Base-by-base conservation (phyloP, 306 rosid genomes). In the Fragaria ananassa region DNA sequence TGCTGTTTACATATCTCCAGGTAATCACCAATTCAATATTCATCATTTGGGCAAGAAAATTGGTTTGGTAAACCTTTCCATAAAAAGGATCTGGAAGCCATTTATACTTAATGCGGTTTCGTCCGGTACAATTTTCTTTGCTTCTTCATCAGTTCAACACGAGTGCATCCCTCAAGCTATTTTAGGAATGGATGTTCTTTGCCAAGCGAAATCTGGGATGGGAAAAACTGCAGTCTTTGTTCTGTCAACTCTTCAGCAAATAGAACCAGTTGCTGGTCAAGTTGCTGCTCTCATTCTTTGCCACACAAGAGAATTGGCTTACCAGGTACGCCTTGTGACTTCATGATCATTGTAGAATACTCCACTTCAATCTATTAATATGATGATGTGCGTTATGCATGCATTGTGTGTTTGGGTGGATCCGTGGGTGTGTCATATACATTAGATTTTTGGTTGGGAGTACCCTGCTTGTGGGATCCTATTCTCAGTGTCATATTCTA, bases 141-240 rank as follows among this genome's bases (percentile, higher is more conserved):
- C 78, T 84, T 84, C 89, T 80, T 91, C 91, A 87, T 82, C 68
- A 87, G 91, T 87, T 83, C 93, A 88, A 91, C 93, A 91, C 0
- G 93, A 89, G 76, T 88, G 96, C 86, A 89, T 87, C 86, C 91
- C 93, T 74, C 96, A 87, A 85, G 96, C 91, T 70, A 91, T 91
- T 65, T 78, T 88, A 76, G 93, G 93, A 79, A 91, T 85, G 93
- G 90, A 89, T 83, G 93, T 88, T 74, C 75, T 89, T 73, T 91
- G 91, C 83, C 91, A 87, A 87, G 91, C 93, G 12, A 89, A 91
- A 83, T 89, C 93, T 80, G 91, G 91, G 68, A 87, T 86, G 93
- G 96, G 93, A 25, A 91, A 91, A 83, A 91, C 91, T 44, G 90
- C 93, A 12, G 93, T 91, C 70, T 89, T 89, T 87, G 91, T 89